Evolutionary conservation across 139 green algal genomes (phyloP), one percentile per base, ranked within the genome.

Genomic region (Coelastrella sp.): DNA sequence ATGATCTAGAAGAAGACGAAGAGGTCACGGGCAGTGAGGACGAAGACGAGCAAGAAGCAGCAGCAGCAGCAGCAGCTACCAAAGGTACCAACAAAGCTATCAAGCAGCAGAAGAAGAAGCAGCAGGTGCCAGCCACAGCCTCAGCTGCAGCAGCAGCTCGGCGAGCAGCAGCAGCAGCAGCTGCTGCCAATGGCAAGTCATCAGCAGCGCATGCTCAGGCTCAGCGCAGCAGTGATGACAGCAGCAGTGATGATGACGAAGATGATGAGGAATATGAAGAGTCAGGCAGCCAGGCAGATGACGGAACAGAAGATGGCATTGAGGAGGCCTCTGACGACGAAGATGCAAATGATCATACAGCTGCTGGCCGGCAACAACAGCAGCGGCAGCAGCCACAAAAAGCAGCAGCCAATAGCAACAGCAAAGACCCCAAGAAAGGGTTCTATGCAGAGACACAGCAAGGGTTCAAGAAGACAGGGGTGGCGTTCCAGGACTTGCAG

Each of bases 401-500:
- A 72, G 68, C 77, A 53, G 68, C 71, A 74, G 78, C 75, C 67
- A 50, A 30, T 8, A 51, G 51, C 57, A 62, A 30, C 34, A 53
- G 59, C 5, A 5, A 27, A 50, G 72, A 51, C 17, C 19, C 2
- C n/a, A 67, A 79, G 35, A 73, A 59, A 57, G 75, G 67, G 34
- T 96, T 94, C 88, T 98, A 93, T 77, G 86, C 88, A 1, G 50
- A 89, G 45, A 89, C 92, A 5, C 90, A 82, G 75, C 75, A 40
- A 69, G 75, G 75, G 53, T 69, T 82, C 32, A 69, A 82, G 75
- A 30, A 82, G 75, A 38, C 30, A 5, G 75, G 23, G 13, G 94
- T 71, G 7, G 92, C 81, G 71, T 98, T 99, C 85, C 79, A 72
- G 4, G 95, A 98, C 76, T 92, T 99, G 15, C 91, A 98, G 84